phyloP scores from a whole-genome alignment of 331 rosid species.

The Quercus lobata region DNA sequence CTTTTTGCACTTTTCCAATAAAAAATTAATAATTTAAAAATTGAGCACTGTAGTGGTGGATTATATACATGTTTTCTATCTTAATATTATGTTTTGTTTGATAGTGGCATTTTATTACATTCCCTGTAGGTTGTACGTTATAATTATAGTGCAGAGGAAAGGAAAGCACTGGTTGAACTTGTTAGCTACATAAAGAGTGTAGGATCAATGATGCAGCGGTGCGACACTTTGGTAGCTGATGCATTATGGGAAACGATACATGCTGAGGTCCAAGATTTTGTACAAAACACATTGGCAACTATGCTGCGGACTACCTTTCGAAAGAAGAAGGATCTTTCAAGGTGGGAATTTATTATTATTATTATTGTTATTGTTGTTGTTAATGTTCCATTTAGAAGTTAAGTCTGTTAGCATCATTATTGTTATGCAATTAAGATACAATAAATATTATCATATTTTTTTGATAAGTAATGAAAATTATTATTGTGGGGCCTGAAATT shows the following conservation, averaged over 20 bases:
- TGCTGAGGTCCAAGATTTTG: conserved; percentile 99
- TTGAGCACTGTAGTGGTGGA: neutral
- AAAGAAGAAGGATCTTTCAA: conserved; percentile 95
- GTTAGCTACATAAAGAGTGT: conserved; percentile 93
- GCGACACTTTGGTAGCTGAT: conserved; percentile 91
- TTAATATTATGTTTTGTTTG: neutral
- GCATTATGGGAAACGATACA: conserved; percentile 99
- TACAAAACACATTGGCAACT: conserved; percentile 87
- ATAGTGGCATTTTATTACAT: conserved; percentile 6
- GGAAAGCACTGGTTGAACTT: conserved; percentile 88
- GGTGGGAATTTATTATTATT: conserved; percentile 41
- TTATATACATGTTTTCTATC: neutral
- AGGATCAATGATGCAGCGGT: conserved; percentile 94
- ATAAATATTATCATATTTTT: no score
- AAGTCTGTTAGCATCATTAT: no score
- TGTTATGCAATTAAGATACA: no score
- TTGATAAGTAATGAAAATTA: no score
- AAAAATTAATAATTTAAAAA: neutral
- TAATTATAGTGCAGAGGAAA: conserved; percentile 86
- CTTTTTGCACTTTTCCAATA: no score
- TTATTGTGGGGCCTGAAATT: no score
- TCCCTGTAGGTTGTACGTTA: conserved; percentile 83
- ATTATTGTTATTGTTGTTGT: neutral
- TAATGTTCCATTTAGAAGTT: neutral
- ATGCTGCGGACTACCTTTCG: conserved; percentile 94